These are phyloP conservation scores for Allantophomopsis lycopodina DNA, from an alignment of 2,329 filamentous ascomycete species.

Conservation along the genomic window DNA sequence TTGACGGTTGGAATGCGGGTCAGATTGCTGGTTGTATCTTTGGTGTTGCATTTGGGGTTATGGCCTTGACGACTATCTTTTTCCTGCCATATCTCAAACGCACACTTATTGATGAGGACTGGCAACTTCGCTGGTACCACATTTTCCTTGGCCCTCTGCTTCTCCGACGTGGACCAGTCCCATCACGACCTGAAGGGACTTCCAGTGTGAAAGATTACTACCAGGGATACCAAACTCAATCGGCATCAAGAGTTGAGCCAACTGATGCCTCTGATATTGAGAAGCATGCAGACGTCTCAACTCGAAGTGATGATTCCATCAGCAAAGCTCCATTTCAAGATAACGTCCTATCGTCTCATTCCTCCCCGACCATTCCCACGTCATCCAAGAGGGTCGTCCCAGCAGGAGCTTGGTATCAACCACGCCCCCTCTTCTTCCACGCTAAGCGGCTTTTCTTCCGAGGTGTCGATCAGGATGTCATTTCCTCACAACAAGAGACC, in stretches of 20 bases:
- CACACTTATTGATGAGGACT: conserved; percentile 27
- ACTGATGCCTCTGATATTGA: conserved; percentile 10
- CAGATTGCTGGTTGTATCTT: conserved; percentile 26
- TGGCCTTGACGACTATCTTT: conserved; percentile 24
- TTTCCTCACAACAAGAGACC: conserved; percentile 23
- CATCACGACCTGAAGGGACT: conserved; percentile 17
- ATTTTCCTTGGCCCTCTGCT: conserved; percentile 27
- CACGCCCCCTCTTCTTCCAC: conserved; percentile 26
- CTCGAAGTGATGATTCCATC: background rate
- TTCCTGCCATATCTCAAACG: conserved; percentile 32
- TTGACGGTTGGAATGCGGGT: conserved; percentile 19
- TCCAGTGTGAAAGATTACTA: conserved; percentile 25
- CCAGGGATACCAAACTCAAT: conserved; percentile 21
- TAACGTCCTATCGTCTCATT: conserved; percentile 4
- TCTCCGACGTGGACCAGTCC: conserved; percentile 20
- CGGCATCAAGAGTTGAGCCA: conserved; percentile 12
- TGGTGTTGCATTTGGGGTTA: conserved; percentile 23
- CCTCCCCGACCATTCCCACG: background rate
- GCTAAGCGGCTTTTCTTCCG: conserved; percentile 31
- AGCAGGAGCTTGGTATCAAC: background rate
- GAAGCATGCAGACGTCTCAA: conserved; percentile 14
- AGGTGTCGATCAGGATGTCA: conserved; percentile 30
- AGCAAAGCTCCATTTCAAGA: conserved; percentile 1
- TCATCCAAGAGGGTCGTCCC: too few relatives aligned
- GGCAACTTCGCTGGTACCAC: conserved; percentile 25